These are phyloP conservation scores for Termitomyces sp. DNA, from an alignment of 768 basidiomycete species.

Conservation along the genomic window DNA sequence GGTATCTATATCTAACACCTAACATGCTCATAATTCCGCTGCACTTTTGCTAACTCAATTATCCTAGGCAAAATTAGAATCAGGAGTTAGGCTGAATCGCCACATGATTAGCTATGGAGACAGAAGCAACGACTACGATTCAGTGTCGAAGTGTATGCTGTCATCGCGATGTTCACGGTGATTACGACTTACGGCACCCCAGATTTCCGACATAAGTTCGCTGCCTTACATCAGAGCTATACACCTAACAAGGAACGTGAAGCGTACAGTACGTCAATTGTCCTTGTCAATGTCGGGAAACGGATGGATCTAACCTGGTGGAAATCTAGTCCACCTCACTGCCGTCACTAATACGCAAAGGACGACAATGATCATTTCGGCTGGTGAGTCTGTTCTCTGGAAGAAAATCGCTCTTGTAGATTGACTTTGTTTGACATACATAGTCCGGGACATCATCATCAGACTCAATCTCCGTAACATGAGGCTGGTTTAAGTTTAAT, in stretches of 20 bases:
- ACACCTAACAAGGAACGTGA: conserved; percentile 71
- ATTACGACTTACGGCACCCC: conserved; percentile 2
- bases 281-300: not conserved
- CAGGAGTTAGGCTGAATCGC: conserved; percentile 66
- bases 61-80: conserved; percentile 63
- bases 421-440: conserved; percentile 2
- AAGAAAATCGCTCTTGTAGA: not conserved
- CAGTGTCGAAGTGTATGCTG: conserved; percentile 65
- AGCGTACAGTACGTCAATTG: conserved; percentile 51
- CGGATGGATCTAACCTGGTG: not conserved
- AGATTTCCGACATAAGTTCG: conserved; percentile 78
- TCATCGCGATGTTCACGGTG: not conserved
- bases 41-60: not conserved
- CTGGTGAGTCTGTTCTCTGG: conserved; percentile 40
- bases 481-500: conserved; percentile 40
- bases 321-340: conserved; percentile 62
- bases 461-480: conserved; percentile 59
- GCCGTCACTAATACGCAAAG: conserved; percentile 76
- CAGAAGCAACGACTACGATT: conserved; percentile 73
- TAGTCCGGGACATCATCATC: conserved; percentile 70
- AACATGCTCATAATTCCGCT: not conserved
- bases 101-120: conserved; percentile 71
- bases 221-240: conserved; percentile 57
- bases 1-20: conserved; percentile 30
- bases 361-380: conserved; percentile 69